phyloP scores from a whole-genome alignment of 441 rosid species.

The Croton laevigatus region DNA sequence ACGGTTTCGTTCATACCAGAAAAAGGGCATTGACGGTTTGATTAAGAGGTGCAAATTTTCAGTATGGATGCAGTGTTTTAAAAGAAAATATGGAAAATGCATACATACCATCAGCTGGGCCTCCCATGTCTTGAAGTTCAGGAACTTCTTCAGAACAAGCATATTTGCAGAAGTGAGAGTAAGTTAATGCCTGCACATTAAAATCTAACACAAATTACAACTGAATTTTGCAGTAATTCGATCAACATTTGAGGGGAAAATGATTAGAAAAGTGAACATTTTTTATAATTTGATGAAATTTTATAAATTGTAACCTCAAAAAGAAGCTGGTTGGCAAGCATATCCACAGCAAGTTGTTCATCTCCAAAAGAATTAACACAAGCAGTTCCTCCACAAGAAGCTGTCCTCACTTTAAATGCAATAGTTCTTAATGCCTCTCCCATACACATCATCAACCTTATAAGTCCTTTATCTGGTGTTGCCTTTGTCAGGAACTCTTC shows the following conservation, averaged over 20 bases:
- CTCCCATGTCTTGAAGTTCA: conserved; percentile 97
- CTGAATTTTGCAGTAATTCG: background rate
- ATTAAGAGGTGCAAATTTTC: too few relatives aligned
- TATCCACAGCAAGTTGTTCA: conserved; percentile 95
- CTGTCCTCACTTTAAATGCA: conserved; percentile 86
- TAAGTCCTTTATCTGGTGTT: conserved; percentile 72
- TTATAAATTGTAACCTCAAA: conserved; percentile 58
- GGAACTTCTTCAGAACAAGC: conserved; percentile 97
- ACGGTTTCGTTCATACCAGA: too few relatives aligned
- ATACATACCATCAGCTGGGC: conserved; percentile 79
- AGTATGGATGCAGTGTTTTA: background rate
- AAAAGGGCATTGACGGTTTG: too few relatives aligned
- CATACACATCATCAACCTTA: conserved; percentile 78
- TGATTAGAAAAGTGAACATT: background rate
- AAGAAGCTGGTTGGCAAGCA: conserved; percentile 90
- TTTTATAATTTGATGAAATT: background rate
- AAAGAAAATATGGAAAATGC: conserved; percentile 4
- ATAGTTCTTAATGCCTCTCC: conserved; percentile 95
- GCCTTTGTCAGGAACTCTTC: conserved; percentile 86
- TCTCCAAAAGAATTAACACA: conserved; percentile 92
- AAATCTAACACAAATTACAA: background rate
- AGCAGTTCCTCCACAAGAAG: conserved; percentile 96
- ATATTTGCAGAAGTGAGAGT: conserved; percentile 88
- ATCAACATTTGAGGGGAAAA: background rate
- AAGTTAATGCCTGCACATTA: conserved; percentile 60